Evolutionary conservation across 2,329 filamentous ascomycete species (phyloP).

Genomic region (Zymoseptoria ardabiliae): DNA sequence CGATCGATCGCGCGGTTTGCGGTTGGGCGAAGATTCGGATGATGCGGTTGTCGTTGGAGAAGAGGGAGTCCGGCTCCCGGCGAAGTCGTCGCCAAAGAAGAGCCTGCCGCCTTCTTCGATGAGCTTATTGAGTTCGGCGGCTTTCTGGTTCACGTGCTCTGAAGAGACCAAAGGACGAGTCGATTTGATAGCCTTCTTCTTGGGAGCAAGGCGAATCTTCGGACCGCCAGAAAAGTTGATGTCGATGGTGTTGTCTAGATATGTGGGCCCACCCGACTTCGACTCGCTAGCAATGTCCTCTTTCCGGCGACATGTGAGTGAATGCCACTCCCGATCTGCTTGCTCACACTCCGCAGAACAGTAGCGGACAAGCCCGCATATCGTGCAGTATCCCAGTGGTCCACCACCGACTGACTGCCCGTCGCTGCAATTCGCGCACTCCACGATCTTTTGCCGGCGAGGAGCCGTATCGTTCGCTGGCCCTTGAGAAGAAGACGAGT

Average conservation of each 20-base stretch:
- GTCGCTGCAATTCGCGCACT: neutral
- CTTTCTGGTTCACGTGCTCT: neutral
- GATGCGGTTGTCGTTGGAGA: neutral
- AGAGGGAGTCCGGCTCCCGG: neutral
- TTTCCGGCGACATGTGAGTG: neutral
- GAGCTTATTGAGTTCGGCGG: neutral
- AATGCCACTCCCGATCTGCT: neutral
- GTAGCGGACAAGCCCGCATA: neutral
- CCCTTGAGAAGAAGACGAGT: neutral
- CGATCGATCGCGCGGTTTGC: neutral
- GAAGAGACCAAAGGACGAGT: neutral
- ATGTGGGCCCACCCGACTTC: neutral
- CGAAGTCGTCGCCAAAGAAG: neutral
- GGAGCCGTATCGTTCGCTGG: neutral
- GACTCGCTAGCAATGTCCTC: neutral
- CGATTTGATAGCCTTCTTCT: neutral
- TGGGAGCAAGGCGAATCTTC: neutral
- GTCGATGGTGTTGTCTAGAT: neutral
- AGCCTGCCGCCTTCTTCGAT: neutral
- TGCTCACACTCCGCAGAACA: neutral
- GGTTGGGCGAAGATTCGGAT: neutral
- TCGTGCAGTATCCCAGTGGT: neutral
- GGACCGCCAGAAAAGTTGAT: neutral
- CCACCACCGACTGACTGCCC: neutral
- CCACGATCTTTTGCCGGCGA: neutral